Percentiles rank a stretch among this genome's conserved stretches.
These are phyloP conservation scores for Cladorrhinum sp. DNA, from an alignment of 2,329 filamentous ascomycete genomes.

Conservation along the genomic window DNA sequence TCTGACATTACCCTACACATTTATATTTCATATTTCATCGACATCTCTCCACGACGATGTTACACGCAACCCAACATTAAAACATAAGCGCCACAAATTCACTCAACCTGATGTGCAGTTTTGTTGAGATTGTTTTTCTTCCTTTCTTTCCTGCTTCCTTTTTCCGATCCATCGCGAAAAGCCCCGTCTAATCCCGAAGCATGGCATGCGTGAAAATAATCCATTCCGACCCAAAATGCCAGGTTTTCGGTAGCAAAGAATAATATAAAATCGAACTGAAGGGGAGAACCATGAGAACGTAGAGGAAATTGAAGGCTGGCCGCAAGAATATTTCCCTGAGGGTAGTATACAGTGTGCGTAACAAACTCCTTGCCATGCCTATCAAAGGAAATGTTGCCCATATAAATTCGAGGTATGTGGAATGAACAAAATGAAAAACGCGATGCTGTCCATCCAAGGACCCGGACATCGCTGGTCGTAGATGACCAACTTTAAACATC, in stretches of 20 bases:
- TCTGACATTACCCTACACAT: background rate
- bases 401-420: background rate
- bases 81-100: too few relatives aligned
- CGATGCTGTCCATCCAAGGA: background rate
- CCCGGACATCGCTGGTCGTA: background rate
- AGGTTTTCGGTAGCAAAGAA: background rate
- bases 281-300: background rate
- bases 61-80: background rate
- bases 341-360: background rate
- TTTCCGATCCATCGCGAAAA: background rate
- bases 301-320: background rate
- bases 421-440: constrained; percentile 14
- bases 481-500: constrained; percentile 43
- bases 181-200: background rate
- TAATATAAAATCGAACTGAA: background rate
- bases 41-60: background rate
- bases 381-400: background rate
- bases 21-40: background rate
- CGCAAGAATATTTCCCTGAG: background rate
- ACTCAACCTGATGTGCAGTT: background rate
- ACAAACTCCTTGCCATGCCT: background rate
- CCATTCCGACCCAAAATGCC: background rate
- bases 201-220: background rate
- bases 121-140: background rate
- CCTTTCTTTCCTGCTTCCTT: background rate